phyloP scores from a whole-genome alignment of 208 protist genomes.

The Spongospora subterranea region DNA sequence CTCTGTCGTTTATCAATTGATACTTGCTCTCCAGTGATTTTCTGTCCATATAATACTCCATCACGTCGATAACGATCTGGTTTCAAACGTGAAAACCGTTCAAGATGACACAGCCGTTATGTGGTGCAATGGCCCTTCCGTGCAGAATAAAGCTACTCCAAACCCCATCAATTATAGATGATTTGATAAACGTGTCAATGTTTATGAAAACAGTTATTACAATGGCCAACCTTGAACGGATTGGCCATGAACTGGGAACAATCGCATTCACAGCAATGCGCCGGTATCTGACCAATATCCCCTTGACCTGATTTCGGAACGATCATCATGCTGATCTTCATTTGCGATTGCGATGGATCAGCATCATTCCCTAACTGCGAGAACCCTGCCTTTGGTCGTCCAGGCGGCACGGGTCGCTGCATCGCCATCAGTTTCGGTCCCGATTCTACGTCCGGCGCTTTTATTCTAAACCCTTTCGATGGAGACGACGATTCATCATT shows the following conservation, averaged over 20 bases:
- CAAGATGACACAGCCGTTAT: no score
- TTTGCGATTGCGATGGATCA: not conserved
- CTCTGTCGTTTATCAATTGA: no score
- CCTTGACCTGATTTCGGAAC: not conserved
- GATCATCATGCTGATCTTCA: not conserved
- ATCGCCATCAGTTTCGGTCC: not conserved
- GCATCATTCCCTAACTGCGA: not conserved
- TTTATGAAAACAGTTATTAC: slow-evolving; percentile 55
- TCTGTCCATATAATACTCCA: no score
- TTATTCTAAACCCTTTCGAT: no score
- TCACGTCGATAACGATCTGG: no score
- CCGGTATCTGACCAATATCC: not conserved
- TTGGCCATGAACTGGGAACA: not conserved
- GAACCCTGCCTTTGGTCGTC: not conserved
- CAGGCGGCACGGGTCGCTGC: not conserved
- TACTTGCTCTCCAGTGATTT: no score
- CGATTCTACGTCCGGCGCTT: not conserved
- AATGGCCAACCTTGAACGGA: slow-evolving; percentile 33
- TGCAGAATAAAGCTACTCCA: no score
- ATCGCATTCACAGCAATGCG: slow-evolving; percentile 45
- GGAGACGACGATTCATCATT: no score
- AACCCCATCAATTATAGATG: no score
- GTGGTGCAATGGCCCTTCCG: no score
- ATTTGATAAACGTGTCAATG: no score
- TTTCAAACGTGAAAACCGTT: no score